A percentile compares a stretch with the other conserved stretches of the same genome.
These are phyloP conservation scores for Puccinia triticina DNA, from an alignment of 1,284 basidiomycete genomes.

Conservation along the genomic window DNA sequence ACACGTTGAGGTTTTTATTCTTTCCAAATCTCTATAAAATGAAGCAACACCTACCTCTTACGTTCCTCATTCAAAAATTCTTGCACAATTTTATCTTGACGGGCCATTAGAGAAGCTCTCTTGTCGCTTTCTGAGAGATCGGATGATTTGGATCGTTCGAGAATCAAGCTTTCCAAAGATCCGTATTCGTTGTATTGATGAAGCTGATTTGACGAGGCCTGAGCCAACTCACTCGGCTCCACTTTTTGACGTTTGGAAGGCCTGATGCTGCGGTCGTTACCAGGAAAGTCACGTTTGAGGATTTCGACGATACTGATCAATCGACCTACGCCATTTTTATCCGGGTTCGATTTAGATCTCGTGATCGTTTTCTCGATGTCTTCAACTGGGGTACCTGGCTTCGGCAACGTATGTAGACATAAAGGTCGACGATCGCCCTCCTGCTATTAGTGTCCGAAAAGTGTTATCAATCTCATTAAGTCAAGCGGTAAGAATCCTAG, in stretches of 20 bases:
- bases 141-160: background rate
- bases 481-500: too few relatives aligned
- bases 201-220: background rate
- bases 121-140: background rate
- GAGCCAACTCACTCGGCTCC: constrained; percentile 43
- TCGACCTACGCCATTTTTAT: constrained; percentile 58
- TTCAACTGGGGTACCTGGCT: constrained; percentile 1
- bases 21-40: background rate
- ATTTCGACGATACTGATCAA: constrained; percentile 79
- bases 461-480: too few relatives aligned
- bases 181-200: constrained; percentile 50
- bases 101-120: background rate
- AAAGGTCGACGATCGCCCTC: constrained; percentile 30
- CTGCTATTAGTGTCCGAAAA: constrained; percentile 15
- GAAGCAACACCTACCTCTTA: constrained; percentile 30
- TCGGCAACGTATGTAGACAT: constrained; percentile 45
- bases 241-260: constrained; percentile 62
- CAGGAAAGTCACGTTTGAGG: constrained; percentile 75
- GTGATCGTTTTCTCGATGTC: constrained; percentile 33
- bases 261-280: constrained; percentile 30
- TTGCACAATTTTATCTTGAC: constrained; percentile 31
- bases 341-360: constrained; percentile 41
- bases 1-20: background rate
- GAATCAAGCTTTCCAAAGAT: constrained; percentile 26
- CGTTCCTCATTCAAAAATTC: constrained; percentile 47